phyloP scores from a whole-genome alignment of 805 yeast species.

The Kodamaea laetipori region DNA sequence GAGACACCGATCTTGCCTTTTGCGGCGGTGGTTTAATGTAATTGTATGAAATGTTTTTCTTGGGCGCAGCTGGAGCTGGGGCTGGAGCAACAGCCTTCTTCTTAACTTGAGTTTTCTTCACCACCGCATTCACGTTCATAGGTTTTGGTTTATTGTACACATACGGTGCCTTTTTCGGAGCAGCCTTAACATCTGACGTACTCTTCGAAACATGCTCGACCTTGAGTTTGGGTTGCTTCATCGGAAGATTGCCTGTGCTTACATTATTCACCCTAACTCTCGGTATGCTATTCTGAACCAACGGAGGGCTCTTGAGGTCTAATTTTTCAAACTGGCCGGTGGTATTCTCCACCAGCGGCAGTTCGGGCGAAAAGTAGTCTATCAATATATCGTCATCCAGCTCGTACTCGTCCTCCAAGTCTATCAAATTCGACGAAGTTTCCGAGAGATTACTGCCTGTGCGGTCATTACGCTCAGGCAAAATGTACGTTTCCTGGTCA shows the following conservation, averaged over 20 bases:
- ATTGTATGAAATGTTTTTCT: conserved; percentile 17
- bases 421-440: conserved; percentile 6
- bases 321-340: conserved; percentile 7
- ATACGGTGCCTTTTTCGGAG: conserved; percentile 21
- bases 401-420: conserved; percentile 6
- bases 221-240: conserved; percentile 5
- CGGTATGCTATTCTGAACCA: conserved; percentile 3
- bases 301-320: conserved; percentile 2
- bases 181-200: not conserved
- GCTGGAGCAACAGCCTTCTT: conserved; percentile 14
- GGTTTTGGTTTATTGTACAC: conserved; percentile 44
- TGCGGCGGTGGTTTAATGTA: conserved; percentile 15
- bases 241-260: conserved; percentile 6
- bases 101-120: conserved; percentile 24
- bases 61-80: conserved; percentile 11
- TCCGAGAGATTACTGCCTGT: conserved; percentile 6
- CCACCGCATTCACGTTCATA: conserved; percentile 34
- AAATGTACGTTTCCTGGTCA: conserved; percentile 33
- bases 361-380: conserved; percentile 16
- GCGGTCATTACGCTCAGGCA: not conserved
- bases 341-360: conserved; percentile 9
- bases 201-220: conserved; percentile 8
- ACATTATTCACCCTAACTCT: not conserved
- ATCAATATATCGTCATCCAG: conserved; percentile 17
- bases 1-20: conserved; percentile 1